Base-by-base conservation (phyloP, 2,329 filamentous ascomycete genomes). In the Penicillium sp. region DNA sequence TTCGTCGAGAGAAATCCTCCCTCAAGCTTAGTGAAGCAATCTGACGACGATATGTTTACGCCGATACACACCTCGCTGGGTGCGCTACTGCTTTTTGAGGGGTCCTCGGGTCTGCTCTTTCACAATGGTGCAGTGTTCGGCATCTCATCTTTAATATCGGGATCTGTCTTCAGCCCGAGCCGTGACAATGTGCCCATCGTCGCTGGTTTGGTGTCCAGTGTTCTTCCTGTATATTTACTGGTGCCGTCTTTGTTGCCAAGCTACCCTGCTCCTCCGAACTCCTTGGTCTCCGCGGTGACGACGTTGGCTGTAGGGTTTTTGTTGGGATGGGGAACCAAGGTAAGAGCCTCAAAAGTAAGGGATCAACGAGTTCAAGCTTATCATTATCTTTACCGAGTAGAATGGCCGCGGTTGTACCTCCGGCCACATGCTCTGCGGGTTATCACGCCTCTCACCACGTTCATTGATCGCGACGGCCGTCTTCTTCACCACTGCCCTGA, bases 391-490 rank as follows among this genome's bases (percentile, higher is more conserved):
- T 8, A 18, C 9, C 9, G n/a, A 46, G 11, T 50, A 78, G 75
- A 73, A 72, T 57, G 73, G 70, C 44, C 72, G 74, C 48, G 79
- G 79, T 16, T 82, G 79, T 58, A 81, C 79, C 9, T 81, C 79
- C 2, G 79, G 79, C 46, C 79, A 82, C 58, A 80, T 81, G 76
- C 74, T 82, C 28, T 81, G 79, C 54, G 79, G 79, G 1, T 60
- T 81, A 4, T 73, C 77, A 5, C 73, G 78, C 36, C 68, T 79
- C 24, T 80, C 75, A 13, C 68, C 71, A n/a, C 74, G 78, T 43
- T 81, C 79, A 13, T 54, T 77, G 5, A 70, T 76, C 48, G 77
- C 79, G 41, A 76, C 75, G 0, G 68, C 66, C 11, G 62, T 72
- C 22, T 78, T 78, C 66, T 77, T 77, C 64, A 66, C 64, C 9